phyloP scores from a whole-genome alignment of 768 basidiomycete genomes.

The Termitomyces sp. region DNA sequence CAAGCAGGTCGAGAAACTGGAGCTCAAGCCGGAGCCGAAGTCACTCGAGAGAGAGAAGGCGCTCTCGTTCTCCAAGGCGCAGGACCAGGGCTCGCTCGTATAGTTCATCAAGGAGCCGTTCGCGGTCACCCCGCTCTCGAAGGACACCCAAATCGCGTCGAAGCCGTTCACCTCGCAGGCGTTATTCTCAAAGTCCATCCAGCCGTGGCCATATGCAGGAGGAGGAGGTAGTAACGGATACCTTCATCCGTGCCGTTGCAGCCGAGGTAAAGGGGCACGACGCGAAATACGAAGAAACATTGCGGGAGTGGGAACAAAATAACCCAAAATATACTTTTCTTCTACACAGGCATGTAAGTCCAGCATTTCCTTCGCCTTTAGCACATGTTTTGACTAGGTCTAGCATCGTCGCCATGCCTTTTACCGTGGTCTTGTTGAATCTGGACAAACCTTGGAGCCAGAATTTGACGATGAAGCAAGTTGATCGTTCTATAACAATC shows the following conservation, averaged over 20 bases:
- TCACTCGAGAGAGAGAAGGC: constrained; percentile 34
- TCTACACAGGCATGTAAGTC: constrained; percentile 46
- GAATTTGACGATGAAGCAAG: constrained; percentile 80
- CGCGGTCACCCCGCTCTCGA: constrained; percentile 32
- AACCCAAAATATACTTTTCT: constrained; percentile 86
- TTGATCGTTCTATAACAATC: background rate
- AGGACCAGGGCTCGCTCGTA: constrained; percentile 39
- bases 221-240: constrained; percentile 69
- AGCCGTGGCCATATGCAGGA: constrained; percentile 42
- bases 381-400: constrained; percentile 1
- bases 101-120: constrained; percentile 44
- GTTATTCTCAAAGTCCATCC: constrained; percentile 47
- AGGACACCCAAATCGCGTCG: constrained; percentile 30
- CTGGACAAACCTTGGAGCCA: constrained; percentile 45
- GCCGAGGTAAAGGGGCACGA: constrained; percentile 82
- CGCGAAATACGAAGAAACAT: constrained; percentile 62
- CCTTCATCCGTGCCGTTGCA: constrained; percentile 85
- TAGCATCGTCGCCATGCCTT: constrained; percentile 71
- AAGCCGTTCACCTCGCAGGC: constrained; percentile 44
- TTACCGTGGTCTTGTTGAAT: constrained; percentile 65
- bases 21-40: constrained; percentile 27
- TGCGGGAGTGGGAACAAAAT: constrained; percentile 70
- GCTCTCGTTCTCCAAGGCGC: constrained; percentile 32
- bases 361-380: constrained; percentile 1
- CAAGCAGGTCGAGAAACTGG: constrained; percentile 9